phyloP scores from a whole-genome alignment of 2,329 filamentous ascomycete genomes.

The Akanthomyces uredinophilus region DNA sequence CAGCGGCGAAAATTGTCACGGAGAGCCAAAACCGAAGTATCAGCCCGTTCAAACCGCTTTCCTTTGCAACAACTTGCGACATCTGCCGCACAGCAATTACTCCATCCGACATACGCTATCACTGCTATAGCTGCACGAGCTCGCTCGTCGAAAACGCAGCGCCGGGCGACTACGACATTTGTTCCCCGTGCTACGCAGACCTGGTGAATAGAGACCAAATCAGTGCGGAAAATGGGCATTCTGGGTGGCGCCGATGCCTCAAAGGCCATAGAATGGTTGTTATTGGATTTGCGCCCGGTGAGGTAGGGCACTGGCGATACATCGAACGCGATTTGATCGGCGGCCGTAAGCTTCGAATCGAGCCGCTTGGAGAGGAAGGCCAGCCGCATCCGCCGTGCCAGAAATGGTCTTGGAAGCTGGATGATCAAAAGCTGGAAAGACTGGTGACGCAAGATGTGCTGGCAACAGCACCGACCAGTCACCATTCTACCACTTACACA shows the following conservation, averaged over 20 bases:
- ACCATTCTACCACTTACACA: constrained; percentile 24
- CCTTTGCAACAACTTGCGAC: constrained; percentile 72
- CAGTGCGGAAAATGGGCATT: constrained; percentile 66
- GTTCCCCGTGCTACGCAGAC: constrained; percentile 68
- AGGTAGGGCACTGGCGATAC: constrained; percentile 61
- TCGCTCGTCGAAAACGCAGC: constrained; percentile 39
- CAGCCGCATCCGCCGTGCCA: constrained; percentile 33
- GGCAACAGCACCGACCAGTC: constrained; percentile 33
- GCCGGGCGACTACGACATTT: constrained; percentile 82
- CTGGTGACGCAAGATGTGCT: constrained; percentile 49
- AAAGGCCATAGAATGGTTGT: constrained; percentile 80
- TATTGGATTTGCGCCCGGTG: constrained; percentile 66
- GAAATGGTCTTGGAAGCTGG: constrained; percentile 48
- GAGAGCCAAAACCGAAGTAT: constrained; percentile 42
- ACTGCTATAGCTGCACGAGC: constrained; percentile 71
- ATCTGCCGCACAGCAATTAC: constrained; percentile 70
- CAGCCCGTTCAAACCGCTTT: constrained; percentile 60
- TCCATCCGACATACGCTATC: constrained; percentile 64
- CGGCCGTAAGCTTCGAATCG: constrained; percentile 62
- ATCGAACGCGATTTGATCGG: constrained; percentile 72
- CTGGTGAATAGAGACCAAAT: constrained; percentile 61
- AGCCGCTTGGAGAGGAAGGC: constrained; percentile 38
- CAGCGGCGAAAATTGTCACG: constrained; percentile 44
- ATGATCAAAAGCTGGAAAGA: constrained; percentile 36
- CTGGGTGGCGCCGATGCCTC: constrained; percentile 79